Conservation (phyloP, 768 basidiomycete species). For the Rhodotorula babjevae region DNA sequence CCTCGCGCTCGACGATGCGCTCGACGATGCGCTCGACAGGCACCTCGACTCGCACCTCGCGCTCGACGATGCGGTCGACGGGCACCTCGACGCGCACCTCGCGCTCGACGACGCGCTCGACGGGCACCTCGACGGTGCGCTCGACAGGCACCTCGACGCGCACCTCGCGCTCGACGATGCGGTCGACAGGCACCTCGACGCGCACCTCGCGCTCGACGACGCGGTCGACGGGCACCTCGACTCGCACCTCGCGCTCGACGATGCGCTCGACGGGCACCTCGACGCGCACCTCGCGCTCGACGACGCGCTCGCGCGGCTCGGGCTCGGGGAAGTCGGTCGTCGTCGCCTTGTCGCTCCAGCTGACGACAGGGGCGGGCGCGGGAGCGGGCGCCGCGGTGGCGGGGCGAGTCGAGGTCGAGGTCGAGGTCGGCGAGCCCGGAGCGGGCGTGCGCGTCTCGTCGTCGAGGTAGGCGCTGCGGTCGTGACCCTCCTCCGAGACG, state of each 20-base stretch:
- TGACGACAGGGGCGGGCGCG: not conserved
- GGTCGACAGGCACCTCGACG: constrained; percentile 37
- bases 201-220: constrained; percentile 42
- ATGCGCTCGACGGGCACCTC: constrained; percentile 41
- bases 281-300: constrained; percentile 32
- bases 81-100: constrained; percentile 39
- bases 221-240: constrained; percentile 41
- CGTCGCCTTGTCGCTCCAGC: constrained; percentile 13
- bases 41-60: constrained; percentile 44
- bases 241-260: constrained; percentile 38
- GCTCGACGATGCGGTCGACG: constrained; percentile 43
- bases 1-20: constrained; percentile 37
- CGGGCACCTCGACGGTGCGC: constrained; percentile 23
- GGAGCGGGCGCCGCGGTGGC: not conserved
- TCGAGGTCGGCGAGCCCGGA: not conserved
- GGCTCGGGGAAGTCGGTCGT: constrained; percentile 33
- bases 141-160: constrained; percentile 10
- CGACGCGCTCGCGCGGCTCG: constrained; percentile 13
- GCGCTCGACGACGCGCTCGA: constrained; percentile 40
- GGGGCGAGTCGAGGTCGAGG: too few relatives aligned
- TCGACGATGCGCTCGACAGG: constrained; percentile 39
- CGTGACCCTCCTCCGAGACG: constrained; percentile 2
- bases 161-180: constrained; percentile 18
- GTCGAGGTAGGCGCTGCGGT: not conserved
- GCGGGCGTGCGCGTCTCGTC: not conserved